Base-by-base conservation (phyloP, 306 rosid species). In the Cicer yamashitae region DNA sequence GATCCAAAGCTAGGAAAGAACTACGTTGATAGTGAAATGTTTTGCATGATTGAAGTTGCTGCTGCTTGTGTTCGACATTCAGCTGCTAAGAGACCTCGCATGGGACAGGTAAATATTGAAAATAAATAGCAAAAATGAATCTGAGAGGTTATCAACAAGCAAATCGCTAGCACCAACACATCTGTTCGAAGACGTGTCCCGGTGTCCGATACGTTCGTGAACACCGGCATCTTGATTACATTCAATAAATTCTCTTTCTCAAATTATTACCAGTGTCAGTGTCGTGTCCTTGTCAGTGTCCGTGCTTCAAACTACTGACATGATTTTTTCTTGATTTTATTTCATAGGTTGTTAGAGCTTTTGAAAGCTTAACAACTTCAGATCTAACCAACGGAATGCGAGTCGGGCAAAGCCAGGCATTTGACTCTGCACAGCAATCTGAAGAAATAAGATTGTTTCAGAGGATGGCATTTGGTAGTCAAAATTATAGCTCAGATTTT, bases 21-120 rank as follows among this genome's bases (percentile, higher is more conserved):
- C 80, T 94, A 83, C 14, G 79, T 86, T 60, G 88, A 87, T 37
- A 82, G 85, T 65, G 97, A 91, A 77, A 77, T 94, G 89, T 74
- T 84, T 75, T 74, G 82, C 84, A 88, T 94, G 96, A 84, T 94
- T 71, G 85, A 83, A 79, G 72, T 89, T 82, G 91, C 97, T 68
- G 96, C 96, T 70, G 91, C 94, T 74, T 94, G 97, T 48, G 97
- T 91, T 81, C 85, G 91, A 15, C 94, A 91, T 72, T 90, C 93
- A 3, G 77, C 97, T 80, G 58, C 88, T 48, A 88, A 89, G 89
- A 87, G 98, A 75, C 96, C 98, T 17, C 82, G 85, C 54, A 90
- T 94, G 98, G 97, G 98, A 79, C 96, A 94, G 97, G 98, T 94
- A 80, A 79, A 25, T 45, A 53, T 6, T 44, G 7, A 45, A 77